Percentiles rank a stretch among this genome's conserved stretches.
Evolutionary conservation across 495 filamentous ascomycete genomes (phyloP).

Genomic region (Penicillium alfredii): DNA sequence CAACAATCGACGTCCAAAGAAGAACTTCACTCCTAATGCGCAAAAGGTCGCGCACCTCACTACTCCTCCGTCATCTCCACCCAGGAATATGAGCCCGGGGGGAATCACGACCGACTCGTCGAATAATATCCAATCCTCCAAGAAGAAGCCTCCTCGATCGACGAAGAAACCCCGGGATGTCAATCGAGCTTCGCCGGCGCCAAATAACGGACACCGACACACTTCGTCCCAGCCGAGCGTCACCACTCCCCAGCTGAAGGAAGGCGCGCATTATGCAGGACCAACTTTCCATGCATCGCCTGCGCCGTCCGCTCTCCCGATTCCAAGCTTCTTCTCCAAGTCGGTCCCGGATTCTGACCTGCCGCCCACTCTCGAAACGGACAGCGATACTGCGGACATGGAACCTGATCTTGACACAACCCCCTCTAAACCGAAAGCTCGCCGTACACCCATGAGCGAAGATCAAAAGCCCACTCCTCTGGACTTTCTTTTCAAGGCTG

Average conservation of each 20-base stretch:
- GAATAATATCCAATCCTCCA: constrained; percentile 25
- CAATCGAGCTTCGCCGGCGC: constrained; percentile 22
- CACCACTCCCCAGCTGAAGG: constrained; percentile 44
- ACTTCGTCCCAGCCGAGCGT: constrained; percentile 29
- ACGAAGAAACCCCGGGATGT: constrained; percentile 36
- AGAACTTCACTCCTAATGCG: constrained; percentile 28
- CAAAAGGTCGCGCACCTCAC: constrained; percentile 28
- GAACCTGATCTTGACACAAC: constrained; percentile 33
- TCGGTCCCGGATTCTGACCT: constrained; percentile 57
- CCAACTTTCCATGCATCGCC: constrained; percentile 95
- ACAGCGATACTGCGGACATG: constrained; percentile 32
- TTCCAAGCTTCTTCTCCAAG: constrained; percentile 87
- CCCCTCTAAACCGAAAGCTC: constrained; percentile 37
- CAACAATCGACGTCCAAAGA: constrained; percentile 36
- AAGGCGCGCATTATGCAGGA: constrained; percentile 70
- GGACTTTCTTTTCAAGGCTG: constrained; percentile 82
- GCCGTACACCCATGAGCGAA: constrained; percentile 17
- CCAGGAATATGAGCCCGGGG: constrained; percentile 32
- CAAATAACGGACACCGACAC: constrained; percentile 26
- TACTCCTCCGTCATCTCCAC: constrained; percentile 43
- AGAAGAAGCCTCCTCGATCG: constrained; percentile 36
- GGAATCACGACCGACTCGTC: constrained; percentile 30
- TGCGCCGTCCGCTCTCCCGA: constrained; percentile 84
- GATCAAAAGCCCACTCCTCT: constrained; percentile 66
- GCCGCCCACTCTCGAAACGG: constrained; percentile 32